These are phyloP conservation scores for Rhodotorula sp. DNA, from an alignment of 1,284 basidiomycete genomes.

Conservation along the genomic window DNA sequence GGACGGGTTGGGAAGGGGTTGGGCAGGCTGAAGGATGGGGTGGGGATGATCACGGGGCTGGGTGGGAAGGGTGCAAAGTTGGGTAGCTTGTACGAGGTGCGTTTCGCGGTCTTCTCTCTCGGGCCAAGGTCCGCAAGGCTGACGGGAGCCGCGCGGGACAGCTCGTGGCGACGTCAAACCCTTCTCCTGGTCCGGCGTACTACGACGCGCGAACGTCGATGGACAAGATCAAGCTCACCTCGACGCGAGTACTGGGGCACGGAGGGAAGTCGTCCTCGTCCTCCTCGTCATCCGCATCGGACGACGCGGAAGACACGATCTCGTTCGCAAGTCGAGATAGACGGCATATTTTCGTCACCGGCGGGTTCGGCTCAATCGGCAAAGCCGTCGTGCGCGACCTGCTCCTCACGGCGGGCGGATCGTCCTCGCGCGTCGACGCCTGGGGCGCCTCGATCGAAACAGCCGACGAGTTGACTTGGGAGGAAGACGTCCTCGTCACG, in stretches of 20 bases:
- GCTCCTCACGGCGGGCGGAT: conserved; percentile 24
- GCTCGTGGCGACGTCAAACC: conserved; percentile 39
- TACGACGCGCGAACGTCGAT: conserved; percentile 39
- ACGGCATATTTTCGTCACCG: conserved; percentile 44
- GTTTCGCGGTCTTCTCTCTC: background rate
- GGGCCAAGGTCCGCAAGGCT: background rate
- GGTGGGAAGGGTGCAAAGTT: conserved; percentile 25
- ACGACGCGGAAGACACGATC: conserved; percentile 15
- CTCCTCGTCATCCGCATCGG: background rate
- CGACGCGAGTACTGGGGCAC: conserved; percentile 40
- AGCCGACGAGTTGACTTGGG: conserved; percentile 19
- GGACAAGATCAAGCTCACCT: conserved; percentile 40
- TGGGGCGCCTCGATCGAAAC: background rate
- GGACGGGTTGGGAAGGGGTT: conserved; percentile 25
- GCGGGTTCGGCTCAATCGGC: conserved; percentile 43
- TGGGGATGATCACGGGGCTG: conserved; percentile 30
- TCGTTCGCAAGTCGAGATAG: conserved; percentile 15
- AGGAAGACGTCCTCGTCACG: conserved; percentile 35
- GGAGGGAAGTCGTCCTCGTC: conserved; percentile 11
- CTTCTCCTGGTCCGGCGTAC: conserved; percentile 36
- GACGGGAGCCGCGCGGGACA: background rate
- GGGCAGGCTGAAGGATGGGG: conserved; percentile 24
- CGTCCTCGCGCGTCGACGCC: conserved; percentile 8
- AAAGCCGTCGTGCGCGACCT: conserved; percentile 42
- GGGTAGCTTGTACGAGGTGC: conserved; percentile 38